These are phyloP conservation scores for Pestalotiopsis sp. DNA, from an alignment of 2,329 filamentous ascomycete species.

Conservation along the genomic window DNA sequence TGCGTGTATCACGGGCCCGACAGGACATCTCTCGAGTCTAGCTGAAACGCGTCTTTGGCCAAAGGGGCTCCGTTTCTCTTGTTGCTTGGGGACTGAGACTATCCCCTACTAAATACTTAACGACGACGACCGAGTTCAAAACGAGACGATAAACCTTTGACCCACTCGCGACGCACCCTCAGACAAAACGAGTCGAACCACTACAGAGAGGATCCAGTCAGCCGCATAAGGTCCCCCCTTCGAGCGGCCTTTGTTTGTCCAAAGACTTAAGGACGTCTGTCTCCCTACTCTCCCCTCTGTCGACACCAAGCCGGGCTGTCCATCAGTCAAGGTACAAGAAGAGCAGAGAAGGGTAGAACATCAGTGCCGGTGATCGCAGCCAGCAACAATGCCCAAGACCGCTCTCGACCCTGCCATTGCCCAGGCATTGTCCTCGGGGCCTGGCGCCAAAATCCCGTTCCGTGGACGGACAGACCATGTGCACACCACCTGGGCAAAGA, in stretches of 20 bases:
- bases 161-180: background rate
- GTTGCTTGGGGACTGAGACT: background rate
- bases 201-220: background rate
- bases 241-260: background rate
- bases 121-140: background rate
- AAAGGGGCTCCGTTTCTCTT: background rate
- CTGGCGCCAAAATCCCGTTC: conserved; percentile 61
- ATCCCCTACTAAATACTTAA: background rate
- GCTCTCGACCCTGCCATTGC: conserved; percentile 10
- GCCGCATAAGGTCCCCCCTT: background rate
- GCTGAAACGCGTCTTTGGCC: background rate
- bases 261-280: too few species aligned
- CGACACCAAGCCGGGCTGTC: background rate
- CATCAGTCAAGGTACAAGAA: background rate
- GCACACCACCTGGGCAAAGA: conserved; percentile 93
- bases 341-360: background rate
- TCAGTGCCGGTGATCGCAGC: background rate
- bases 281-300: too few species aligned
- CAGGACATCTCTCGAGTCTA: background rate
- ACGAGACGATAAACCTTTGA: background rate
- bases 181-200: background rate
- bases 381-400: conserved; percentile 1
- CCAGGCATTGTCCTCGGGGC: conserved; percentile 6
- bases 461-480: conserved; percentile 70
- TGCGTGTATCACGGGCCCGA: background rate